Conservation (phyloP, 768 basidiomycete genomes). For the Termitomyces sp. region DNA sequence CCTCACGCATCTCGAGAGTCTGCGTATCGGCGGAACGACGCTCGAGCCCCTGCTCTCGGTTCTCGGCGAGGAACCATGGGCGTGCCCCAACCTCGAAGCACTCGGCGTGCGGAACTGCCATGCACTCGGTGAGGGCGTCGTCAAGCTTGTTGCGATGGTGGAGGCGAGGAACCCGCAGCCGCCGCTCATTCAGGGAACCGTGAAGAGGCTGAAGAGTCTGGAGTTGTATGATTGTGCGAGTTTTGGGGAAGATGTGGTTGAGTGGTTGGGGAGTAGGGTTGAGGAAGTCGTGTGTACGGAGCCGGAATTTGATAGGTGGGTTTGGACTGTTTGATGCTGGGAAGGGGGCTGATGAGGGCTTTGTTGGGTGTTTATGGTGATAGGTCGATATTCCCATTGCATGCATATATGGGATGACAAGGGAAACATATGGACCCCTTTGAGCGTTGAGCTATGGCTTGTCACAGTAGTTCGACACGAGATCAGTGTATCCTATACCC, state of each 20-base stretch:
- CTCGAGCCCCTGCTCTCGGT: slow-evolving; percentile 60
- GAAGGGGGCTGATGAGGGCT: not conserved
- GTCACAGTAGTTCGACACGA: not conserved
- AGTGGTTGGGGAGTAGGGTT: slow-evolving; percentile 62
- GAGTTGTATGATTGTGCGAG: slow-evolving; percentile 67
- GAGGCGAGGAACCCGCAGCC: slow-evolving; percentile 61
- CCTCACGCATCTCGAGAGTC: slow-evolving; percentile 50
- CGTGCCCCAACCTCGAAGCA: slow-evolving; percentile 57
- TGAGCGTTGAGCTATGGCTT: not conserved
- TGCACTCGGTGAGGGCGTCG: slow-evolving; percentile 59
- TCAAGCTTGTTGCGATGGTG: slow-evolving; percentile 67
- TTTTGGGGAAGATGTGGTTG: slow-evolving; percentile 64
- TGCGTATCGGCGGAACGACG: slow-evolving; percentile 62
- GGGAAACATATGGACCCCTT: no score
- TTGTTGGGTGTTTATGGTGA: not conserved
- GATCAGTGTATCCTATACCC: not conserved
- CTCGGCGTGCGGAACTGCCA: slow-evolving; percentile 65
- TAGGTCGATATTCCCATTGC: not conserved
- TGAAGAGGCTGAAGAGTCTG: slow-evolving; percentile 47
- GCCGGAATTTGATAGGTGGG: slow-evolving; percentile 43
- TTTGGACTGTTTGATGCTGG: not conserved
- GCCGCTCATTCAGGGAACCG: slow-evolving; percentile 26
- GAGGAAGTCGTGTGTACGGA: slow-evolving; percentile 62
- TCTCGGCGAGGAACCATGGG: slow-evolving; percentile 53
- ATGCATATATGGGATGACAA: not conserved